Conservation (phyloP, 2,329 filamentous ascomycete genomes). For the Xylariaceae sp. region DNA sequence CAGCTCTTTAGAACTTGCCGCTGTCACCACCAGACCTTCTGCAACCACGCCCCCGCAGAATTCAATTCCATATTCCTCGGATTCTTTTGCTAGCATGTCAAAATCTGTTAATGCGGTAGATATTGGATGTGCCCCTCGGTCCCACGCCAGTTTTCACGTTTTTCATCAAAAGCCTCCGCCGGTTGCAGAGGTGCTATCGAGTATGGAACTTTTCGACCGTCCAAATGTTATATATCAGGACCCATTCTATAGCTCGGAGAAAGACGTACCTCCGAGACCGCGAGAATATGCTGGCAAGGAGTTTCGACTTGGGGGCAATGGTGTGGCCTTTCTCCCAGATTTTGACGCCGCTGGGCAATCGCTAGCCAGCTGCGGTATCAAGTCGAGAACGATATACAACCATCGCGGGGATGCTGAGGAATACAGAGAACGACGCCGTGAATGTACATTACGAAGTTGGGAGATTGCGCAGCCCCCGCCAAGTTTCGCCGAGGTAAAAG, state of each 20-base stretch:
- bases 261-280: conserved; percentile 69
- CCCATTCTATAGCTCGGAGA: conserved; percentile 77
- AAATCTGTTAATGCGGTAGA: conserved; percentile 14
- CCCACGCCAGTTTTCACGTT: conserved; percentile 29
- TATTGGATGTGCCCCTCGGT: conserved; percentile 26
- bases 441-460: conserved; percentile 67
- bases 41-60: conserved; percentile 12
- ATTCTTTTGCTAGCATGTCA: conserved; percentile 16
- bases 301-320: conserved; percentile 70
- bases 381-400: conserved; percentile 43
- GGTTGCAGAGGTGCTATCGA: conserved; percentile 44
- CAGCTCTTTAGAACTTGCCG: conserved; percentile 32
- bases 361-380: conserved; percentile 50
- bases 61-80: conserved; percentile 16
- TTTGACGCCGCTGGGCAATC: conserved; percentile 64
- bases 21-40: conserved; percentile 11
- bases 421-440: conserved; percentile 48
- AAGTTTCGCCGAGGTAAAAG: conserved; percentile 59
- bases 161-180: conserved; percentile 34
- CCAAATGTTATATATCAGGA: conserved; percentile 75
- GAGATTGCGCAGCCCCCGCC: conserved; percentile 70
- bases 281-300: conserved; percentile 85
- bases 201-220: conserved; percentile 51
- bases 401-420: conserved; percentile 45
- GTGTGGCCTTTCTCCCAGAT: conserved; percentile 70